Percentiles rank a stretch among this genome's conserved stretches.
phyloP scores from a whole-genome alignment of 768 basidiomycete genomes.

The Hypholoma fasciculare region DNA sequence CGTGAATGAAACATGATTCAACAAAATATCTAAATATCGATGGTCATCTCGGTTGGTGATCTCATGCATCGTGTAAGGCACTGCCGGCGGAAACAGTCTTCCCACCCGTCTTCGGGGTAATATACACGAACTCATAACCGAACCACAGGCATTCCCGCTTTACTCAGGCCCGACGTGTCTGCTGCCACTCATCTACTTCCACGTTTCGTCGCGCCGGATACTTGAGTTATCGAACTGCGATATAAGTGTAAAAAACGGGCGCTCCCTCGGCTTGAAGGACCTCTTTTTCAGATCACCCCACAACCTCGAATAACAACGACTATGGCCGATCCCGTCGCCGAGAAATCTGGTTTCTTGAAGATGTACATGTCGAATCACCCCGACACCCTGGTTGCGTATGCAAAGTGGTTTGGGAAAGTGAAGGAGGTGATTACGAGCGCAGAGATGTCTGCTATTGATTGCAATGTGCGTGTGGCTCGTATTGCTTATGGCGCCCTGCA shows the following conservation, averaged over 20 bases:
- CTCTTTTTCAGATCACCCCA: not conserved
- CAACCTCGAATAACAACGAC: not conserved
- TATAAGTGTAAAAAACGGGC: too few species aligned
- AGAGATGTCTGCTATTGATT: constrained; percentile 69
- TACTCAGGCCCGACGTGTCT: not conserved
- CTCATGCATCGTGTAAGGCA: not conserved
- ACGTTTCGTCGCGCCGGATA: not conserved
- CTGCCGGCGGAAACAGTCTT: not conserved
- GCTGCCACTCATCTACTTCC: constrained; percentile 2
- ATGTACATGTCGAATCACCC: constrained; percentile 88
- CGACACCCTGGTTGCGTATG: constrained; percentile 83
- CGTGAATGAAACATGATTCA: not conserved
- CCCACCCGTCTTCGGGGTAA: constrained; percentile 2
- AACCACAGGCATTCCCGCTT: not conserved
- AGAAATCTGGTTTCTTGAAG: constrained; percentile 72
- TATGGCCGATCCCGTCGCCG: constrained; percentile 74
- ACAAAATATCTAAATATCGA: not conserved
- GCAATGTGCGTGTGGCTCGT: constrained; percentile 44
- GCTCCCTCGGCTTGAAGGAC: too few species aligned
- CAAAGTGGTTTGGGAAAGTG: constrained; percentile 73
- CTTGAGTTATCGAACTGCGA: too few species aligned
- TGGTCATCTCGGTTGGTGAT: too few species aligned
- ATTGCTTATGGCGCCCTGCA: not conserved
- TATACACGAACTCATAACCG: not conserved
- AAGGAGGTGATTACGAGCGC: constrained; percentile 56